phyloP scores from a whole-genome alignment of 1,284 basidiomycete genomes.

The Stereum hirsutum region DNA sequence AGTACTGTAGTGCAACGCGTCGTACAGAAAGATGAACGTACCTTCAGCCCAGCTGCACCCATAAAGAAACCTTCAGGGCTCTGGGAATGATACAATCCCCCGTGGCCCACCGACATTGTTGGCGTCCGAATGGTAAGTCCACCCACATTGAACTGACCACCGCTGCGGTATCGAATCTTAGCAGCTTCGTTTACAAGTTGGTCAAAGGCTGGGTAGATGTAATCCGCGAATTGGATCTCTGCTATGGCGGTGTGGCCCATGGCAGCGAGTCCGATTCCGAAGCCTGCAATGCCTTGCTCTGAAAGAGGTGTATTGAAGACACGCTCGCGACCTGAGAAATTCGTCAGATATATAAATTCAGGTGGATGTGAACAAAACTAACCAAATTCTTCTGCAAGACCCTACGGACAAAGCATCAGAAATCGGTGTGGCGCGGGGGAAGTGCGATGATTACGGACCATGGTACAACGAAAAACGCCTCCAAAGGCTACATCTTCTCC shows the following conservation, averaged over 20 bases:
- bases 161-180: conserved; percentile 86
- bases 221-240: conserved; percentile 86
- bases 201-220: conserved; percentile 89
- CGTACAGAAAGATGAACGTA: conserved; percentile 18
- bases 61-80: conserved; percentile 93
- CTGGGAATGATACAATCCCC: conserved; percentile 91
- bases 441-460: conserved; percentile 34
- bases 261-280: conserved; percentile 85
- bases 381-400: conserved; percentile 91
- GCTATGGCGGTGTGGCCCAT: conserved; percentile 95
- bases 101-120: conserved; percentile 88
- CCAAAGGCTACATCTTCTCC: conserved; percentile 94
- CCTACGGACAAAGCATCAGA: conserved; percentile 32
- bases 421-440: background rate
- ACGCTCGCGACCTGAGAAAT: conserved; percentile 63
- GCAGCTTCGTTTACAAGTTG: conserved; percentile 95
- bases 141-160: conserved; percentile 78
- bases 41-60: conserved; percentile 85
- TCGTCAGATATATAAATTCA: background rate
- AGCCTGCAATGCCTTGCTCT: conserved; percentile 93
- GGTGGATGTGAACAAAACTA: conserved; percentile 8
- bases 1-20: background rate
- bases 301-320: conserved; percentile 95
- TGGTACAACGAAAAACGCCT: conserved; percentile 85
- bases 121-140: conserved; percentile 84